A percentile compares a stretch with the other conserved stretches of the same genome.
Conservation (phyloP, 2,329 filamentous ascomycete species). For the Paecilomyces formosus region DNA sequence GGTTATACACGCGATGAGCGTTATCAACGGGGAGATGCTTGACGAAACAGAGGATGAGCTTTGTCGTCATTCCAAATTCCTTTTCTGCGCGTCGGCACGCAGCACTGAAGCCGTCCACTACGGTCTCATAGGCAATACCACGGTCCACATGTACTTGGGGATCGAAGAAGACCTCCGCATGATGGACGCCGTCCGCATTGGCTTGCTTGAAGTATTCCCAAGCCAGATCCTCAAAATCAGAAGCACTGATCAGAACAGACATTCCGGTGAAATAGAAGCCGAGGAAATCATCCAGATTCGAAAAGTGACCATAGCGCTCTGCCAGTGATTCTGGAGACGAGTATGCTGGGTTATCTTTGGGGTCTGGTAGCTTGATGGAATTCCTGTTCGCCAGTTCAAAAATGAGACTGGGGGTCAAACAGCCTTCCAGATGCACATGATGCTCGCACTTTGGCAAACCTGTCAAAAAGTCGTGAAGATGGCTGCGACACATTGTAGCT, state of each 20-base stretch:
- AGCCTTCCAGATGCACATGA: slow-evolving; percentile 73
- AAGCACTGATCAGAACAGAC: slow-evolving; percentile 55
- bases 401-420: slow-evolving; percentile 61
- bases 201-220: slow-evolving; percentile 64
- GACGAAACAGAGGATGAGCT: slow-evolving; percentile 65
- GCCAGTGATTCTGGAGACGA: slow-evolving; percentile 51
- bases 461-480: slow-evolving; percentile 53
- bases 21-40: slow-evolving; percentile 58
- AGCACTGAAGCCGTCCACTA: slow-evolving; percentile 56
- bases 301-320: slow-evolving; percentile 59
- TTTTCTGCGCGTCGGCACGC: slow-evolving; percentile 54
- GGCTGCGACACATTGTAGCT: slow-evolving; percentile 47
- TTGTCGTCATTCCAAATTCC: slow-evolving; percentile 58
- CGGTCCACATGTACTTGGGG: slow-evolving; percentile 65
- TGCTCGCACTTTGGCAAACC: slow-evolving; percentile 74
- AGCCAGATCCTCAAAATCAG: slow-evolving; percentile 67
- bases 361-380: slow-evolving; percentile 51
- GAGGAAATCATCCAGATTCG: slow-evolving; percentile 68
- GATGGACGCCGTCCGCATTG: slow-evolving; percentile 56
- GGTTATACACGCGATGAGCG: slow-evolving; percentile 37
- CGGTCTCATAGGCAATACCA: slow-evolving; percentile 55
- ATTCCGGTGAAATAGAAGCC: slow-evolving; percentile 73
- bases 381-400: slow-evolving; percentile 64
- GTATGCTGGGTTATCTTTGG: slow-evolving; percentile 54
- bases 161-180: slow-evolving; percentile 76